Percentiles rank a stretch among this genome's conserved stretches.
Evolutionary conservation across 2,329 filamentous ascomycete genomes (phyloP).

Genomic region (Ilyonectria robusta): DNA sequence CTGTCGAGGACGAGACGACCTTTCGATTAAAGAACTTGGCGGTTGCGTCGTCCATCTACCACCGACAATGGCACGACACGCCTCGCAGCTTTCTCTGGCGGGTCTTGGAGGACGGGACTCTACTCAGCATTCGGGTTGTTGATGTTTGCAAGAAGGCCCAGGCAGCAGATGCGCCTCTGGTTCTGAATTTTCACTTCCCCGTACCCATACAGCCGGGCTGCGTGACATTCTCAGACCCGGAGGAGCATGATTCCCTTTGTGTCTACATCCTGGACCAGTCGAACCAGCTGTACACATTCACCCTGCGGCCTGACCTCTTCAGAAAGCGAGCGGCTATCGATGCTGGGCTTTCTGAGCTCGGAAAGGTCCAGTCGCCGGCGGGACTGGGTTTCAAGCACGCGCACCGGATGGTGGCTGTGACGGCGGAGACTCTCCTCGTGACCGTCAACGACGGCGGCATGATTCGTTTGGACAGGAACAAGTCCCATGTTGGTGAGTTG

Average conservation of each 20-base stretch:
- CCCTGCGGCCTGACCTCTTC: constrained; percentile 87
- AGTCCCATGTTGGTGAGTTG: constrained; percentile 61
- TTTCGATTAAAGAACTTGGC: constrained; percentile 84
- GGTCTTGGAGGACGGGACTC: constrained; percentile 82
- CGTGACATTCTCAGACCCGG: constrained; percentile 84
- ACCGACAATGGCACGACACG: constrained; percentile 80
- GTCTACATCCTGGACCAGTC: constrained; percentile 84
- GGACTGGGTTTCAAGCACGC: constrained; percentile 83
- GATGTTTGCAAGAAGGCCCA: constrained; percentile 81
- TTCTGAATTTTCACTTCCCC: constrained; percentile 84
- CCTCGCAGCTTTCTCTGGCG: constrained; percentile 94
- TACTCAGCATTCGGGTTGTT: constrained; percentile 86
- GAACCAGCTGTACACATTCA: constrained; percentile 87
- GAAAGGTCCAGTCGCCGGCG: constrained; percentile 80
- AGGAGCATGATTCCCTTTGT: constrained; percentile 82
- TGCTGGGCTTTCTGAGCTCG: constrained; percentile 80
- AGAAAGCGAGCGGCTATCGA: constrained; percentile 78
- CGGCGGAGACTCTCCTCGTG: constrained; percentile 80
- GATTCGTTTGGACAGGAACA: constrained; percentile 76
- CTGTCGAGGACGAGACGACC: constrained; percentile 77
- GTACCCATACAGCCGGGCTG: constrained; percentile 81
- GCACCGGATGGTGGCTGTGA: constrained; percentile 84
- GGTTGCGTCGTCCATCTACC: constrained; percentile 85
- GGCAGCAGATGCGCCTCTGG: constrained; percentile 78
- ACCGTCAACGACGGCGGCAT: constrained; percentile 86